phyloP scores from a whole-genome alignment of 306 rosid genomes.

The Casuarina equisetifolia region DNA sequence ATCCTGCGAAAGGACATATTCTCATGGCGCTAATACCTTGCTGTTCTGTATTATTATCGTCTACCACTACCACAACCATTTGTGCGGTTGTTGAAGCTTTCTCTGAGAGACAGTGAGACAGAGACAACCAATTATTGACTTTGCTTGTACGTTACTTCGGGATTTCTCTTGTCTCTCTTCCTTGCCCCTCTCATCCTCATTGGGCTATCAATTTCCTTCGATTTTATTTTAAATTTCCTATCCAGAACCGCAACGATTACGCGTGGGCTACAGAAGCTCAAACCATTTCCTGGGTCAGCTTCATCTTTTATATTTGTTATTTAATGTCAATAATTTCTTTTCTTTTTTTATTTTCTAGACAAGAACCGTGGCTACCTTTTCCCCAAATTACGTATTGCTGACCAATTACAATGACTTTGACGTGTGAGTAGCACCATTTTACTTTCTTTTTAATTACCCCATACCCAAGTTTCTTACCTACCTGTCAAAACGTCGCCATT shows the following conservation, averaged over 20 bases:
- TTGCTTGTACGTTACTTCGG: constrained; percentile 28
- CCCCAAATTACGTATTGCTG: neutral
- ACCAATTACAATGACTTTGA: neutral
- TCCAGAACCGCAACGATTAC: neutral
- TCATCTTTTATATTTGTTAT: neutral
- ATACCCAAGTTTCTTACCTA: neutral
- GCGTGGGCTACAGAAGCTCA: neutral
- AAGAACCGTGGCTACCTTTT: neutral
- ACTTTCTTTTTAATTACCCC: neutral
- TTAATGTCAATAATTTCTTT: neutral
- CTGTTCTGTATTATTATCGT: neutral
- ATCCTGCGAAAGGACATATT: too few relatives aligned
- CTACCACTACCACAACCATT: neutral
- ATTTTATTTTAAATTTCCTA: neutral
- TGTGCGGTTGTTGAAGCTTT: neutral
- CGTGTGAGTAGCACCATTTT: neutral
- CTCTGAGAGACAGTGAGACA: neutral
- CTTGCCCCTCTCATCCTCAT: neutral
- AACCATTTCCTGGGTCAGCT: neutral
- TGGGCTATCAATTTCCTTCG: neutral
- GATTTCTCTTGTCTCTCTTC: neutral
- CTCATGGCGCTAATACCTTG: too few relatives aligned
- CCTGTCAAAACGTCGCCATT: neutral
- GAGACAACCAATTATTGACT: constrained; percentile 21
- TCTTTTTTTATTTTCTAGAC: neutral